Percentiles rank a stretch among this genome's conserved stretches.
phyloP scores from a whole-genome alignment of 352 stramenopile species.

The Globisporangium cederbergense region DNA sequence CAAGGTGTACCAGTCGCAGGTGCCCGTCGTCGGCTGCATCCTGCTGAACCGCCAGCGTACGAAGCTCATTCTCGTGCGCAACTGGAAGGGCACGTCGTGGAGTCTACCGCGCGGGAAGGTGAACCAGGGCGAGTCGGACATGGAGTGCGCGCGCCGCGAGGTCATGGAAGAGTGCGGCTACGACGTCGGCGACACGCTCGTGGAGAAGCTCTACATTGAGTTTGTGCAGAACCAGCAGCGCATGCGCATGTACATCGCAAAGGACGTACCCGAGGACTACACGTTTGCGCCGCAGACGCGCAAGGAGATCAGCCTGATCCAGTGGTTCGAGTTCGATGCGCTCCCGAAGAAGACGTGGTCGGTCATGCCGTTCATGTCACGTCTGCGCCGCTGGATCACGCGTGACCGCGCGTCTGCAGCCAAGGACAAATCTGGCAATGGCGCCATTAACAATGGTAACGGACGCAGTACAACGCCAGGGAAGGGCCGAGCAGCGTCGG shows the following conservation, averaged over 20 bases:
- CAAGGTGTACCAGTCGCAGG: constrained; percentile 91
- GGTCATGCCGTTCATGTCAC: constrained; percentile 91
- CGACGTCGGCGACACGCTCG: constrained; percentile 75
- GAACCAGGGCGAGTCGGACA: constrained; percentile 89
- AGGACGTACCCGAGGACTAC: constrained; percentile 89
- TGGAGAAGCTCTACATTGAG: constrained; percentile 78
- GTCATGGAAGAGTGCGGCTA: constrained; percentile 93
- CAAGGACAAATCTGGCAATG: constrained; percentile 40
- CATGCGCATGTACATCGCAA: constrained; percentile 91
- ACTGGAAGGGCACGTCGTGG: constrained; percentile 91
- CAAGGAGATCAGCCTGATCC: constrained; percentile 93
- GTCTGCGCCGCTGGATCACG: constrained; percentile 89
- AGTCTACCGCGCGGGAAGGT: constrained; percentile 93
- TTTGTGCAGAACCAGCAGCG: constrained; percentile 86
- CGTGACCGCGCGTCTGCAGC: constrained; percentile 28
- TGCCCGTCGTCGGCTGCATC: constrained; percentile 94
- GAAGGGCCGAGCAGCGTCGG: constrained; percentile 67
- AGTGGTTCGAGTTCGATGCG: constrained; percentile 88
- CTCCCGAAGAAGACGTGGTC: constrained; percentile 94
- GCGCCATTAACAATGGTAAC: not conserved
- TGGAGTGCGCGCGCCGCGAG: constrained; percentile 88
- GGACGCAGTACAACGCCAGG: constrained; percentile 26
- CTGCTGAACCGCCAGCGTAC: constrained; percentile 83
- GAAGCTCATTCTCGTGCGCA: constrained; percentile 89
- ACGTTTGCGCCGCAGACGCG: constrained; percentile 91